Evolutionary conservation across 352 stramenopile species (phyloP), one percentile per base, ranked within the genome.

Genomic region (Heterotrichella gracilis): DNA sequence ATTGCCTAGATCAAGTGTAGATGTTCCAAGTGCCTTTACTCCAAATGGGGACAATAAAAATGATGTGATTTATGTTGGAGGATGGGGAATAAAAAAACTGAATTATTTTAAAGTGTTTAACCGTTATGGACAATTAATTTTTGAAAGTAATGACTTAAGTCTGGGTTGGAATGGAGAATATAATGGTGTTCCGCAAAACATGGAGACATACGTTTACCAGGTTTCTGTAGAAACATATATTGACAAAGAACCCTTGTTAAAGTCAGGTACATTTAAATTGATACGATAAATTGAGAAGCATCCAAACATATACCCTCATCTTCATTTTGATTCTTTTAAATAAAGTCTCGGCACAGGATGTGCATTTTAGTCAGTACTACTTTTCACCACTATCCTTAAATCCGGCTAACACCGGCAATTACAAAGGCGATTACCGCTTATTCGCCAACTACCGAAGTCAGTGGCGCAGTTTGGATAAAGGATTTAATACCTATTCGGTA

Each of bases 31-130:
- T 53, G 32, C 32, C n/a, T 53, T 53, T 53, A 53, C 32, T 17
- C 32, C 32, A 9, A 53, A 53, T n/a, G 32, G 32, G 9, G 32
- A 53, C n/a, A n/a, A n/a, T n/a, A 53, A 17, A 9, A 53, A 53
- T n/a, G 32, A 53, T n/a, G 32, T 53, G 9, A 53, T 53, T 17
- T 53, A 53, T 53, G 32, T 53, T 53, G 32, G n/a, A 9, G 32
- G 32, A 53, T 53, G 32, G 32, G 32, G 32, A 9, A 53, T 53
- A 9, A 53, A 53, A 53, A 53, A 53, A 53, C 32, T 53, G 9
- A 53, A 53, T n/a, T 53, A 53, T n/a, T 53, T 53, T n/a, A 53
- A n/a, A 53, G n/a, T 53, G 9, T 53, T 53, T 53, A 53, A 53
- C 32, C 32, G 32, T 53, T 53, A n/a, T 9, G 32, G 32, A 9